phyloP scores from a whole-genome alignment of 257 asterid species.

The Solanum sejunctum region DNA sequence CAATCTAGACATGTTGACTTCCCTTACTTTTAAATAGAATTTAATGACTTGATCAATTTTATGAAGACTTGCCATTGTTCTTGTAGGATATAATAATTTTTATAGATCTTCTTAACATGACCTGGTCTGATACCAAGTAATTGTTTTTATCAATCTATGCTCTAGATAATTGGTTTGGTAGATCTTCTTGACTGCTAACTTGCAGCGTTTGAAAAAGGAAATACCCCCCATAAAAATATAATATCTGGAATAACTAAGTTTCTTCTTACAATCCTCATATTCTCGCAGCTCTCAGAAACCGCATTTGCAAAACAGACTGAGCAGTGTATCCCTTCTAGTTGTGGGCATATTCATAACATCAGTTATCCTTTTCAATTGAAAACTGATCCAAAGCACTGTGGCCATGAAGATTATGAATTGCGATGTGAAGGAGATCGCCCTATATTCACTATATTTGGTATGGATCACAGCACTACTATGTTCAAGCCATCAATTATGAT shows the following conservation, averaged over 20 bases:
- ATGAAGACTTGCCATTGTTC: no score
- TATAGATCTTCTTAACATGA: no score
- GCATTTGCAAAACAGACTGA: not conserved
- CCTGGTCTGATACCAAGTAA: no score
- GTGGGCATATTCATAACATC: constrained; percentile 3
- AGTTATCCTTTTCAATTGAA: constrained; percentile 4
- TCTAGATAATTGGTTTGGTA: no score
- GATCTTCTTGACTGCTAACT: not conserved
- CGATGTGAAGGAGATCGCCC: not conserved
- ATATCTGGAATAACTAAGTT: not conserved
- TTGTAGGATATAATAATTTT: no score
- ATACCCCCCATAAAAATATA: not conserved
- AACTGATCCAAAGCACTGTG: not conserved
- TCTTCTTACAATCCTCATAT: not conserved
- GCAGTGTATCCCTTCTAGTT: not conserved
- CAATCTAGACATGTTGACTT: no score
- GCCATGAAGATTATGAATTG: not conserved
- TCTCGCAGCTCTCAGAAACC: not conserved
- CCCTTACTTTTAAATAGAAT: not conserved
- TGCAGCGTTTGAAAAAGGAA: not conserved
- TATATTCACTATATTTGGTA: not conserved
- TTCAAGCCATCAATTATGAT: constrained; percentile 11
- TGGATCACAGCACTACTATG: not conserved
- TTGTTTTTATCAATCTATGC: no score
- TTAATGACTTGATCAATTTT: not conserved